Evolutionary conservation across 768 basidiomycete genomes (phyloP).

Genomic region (Auriculariales sp.): DNA sequence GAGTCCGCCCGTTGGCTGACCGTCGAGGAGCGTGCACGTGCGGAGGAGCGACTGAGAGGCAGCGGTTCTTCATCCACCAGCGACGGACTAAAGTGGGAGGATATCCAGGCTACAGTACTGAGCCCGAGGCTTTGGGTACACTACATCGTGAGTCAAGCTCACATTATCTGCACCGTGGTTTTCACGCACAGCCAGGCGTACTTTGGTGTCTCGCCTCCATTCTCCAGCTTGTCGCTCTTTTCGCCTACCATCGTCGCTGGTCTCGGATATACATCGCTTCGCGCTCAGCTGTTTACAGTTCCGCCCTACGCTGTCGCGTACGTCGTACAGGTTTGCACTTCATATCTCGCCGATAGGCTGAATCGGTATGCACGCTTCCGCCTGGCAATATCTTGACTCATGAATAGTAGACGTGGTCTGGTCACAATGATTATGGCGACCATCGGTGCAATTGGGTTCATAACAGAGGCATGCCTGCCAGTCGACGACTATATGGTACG

Average conservation of each 20-base stretch:
- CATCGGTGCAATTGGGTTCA: slow-evolving; percentile 6
- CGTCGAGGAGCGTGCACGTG: slow-evolving; percentile 25
- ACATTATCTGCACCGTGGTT: too few species aligned
- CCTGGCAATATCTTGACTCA: too few species aligned
- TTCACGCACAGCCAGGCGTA: too few species aligned
- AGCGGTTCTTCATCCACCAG: too few species aligned
- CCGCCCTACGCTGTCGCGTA: slow-evolving; percentile 23
- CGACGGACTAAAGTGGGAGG: slow-evolving; percentile 21
- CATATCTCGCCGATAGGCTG: slow-evolving; percentile 13
- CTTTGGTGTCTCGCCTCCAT: slow-evolving; percentile 29
- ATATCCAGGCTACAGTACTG: slow-evolving; percentile 19
- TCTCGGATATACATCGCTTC: slow-evolving; percentile 38
- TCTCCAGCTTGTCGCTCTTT: slow-evolving; percentile 38
- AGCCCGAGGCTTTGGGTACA: slow-evolving; percentile 25
- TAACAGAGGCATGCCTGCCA: slow-evolving; percentile 13
- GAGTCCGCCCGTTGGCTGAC: slow-evolving; percentile 32
- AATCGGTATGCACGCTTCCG: too few species aligned
- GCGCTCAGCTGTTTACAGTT: slow-evolving; percentile 50
- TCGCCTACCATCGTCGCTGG: slow-evolving; percentile 54
- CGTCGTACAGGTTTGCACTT: slow-evolving; percentile 13
- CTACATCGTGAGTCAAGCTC: too few species aligned
- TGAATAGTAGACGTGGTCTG: slow-evolving; percentile 3
- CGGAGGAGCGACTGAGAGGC: too few species aligned
- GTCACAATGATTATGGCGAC: neutral
- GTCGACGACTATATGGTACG: slow-evolving; percentile 13